Evolutionary conservation across 2,329 filamentous ascomycete genomes (phyloP), one percentile per base, ranked within the genome.

Genomic region (Aspergillus hortae): DNA sequence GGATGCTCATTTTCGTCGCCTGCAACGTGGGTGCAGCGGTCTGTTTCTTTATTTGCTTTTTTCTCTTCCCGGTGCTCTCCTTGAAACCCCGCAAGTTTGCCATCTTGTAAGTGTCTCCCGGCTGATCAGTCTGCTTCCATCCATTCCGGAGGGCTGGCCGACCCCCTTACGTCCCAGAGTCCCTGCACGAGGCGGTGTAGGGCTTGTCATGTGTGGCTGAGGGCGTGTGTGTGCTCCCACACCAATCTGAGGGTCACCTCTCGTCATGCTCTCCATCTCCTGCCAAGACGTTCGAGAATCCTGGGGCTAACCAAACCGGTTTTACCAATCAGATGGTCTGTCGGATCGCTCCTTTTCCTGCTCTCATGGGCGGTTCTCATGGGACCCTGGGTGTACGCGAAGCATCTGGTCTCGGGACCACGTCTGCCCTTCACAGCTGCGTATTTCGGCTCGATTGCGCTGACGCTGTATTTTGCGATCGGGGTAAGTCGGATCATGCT

Each of bases 281-380:
- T 47, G 21, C 50, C 64, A 21, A 35, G 56, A 60, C 56, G 57
- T 23, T 42, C 15, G 38, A 42, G 38, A 42, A 42, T 42, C 33
- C 19, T 21, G 11, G 38, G 17, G 17, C 66, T 69, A 44, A 52
- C 41, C 10, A 51, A 64, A 67, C 54, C 54, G 36, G 44, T 58
- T 53, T 60, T 57, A 49, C 56, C 46, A 60, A 64, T 61, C 66
- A 97, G 94, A 78, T 99, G 94, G 94, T 90, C 92, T 46, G 85
- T 96, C 70, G 94, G 92, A 50, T 96, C 92, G 45, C 68, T 89
- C 45, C 81, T 99, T 60, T 97, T 97, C 78, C 81, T 97, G 64
- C 83, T 85, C 62, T 96, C 92, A 62, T 99, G 94, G 82, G 91
- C 90, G 23, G 90, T 92, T 61, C 83, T 97, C 75, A 95, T 96